A percentile compares a stretch with the other conserved stretches of the same genome.
These are phyloP conservation scores for Francoa sonchifolia DNA, from an alignment of 441 rosid species.

Conservation along the genomic window DNA sequence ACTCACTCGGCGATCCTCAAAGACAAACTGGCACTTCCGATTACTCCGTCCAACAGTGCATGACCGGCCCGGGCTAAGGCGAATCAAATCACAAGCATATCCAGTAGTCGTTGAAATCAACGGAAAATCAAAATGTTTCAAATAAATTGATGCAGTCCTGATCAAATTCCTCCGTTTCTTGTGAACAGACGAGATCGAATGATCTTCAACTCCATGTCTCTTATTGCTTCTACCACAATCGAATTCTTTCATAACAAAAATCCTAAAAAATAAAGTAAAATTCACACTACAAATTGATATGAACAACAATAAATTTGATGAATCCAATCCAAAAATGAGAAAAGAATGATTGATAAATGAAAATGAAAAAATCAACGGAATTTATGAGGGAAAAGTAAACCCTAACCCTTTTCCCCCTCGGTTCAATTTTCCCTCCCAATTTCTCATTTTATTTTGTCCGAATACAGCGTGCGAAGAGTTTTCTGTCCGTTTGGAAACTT, in stretches of 20 bases:
- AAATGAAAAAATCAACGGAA: not conserved
- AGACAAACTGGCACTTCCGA: conserved; percentile 31
- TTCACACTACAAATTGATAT: too few relatives aligned
- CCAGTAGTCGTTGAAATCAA: conserved; percentile 37
- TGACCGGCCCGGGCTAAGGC: conserved; percentile 38
- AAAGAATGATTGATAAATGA: not conserved
- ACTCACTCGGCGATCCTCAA: conserved; percentile 43
- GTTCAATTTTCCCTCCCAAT: too few relatives aligned
- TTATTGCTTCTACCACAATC: conserved; percentile 3
- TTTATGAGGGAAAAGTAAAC: not conserved
- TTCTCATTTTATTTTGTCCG: too few relatives aligned
- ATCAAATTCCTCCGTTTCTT: conserved; percentile 21
- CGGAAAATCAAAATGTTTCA: conserved; percentile 38
- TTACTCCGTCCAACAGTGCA: conserved; percentile 55
- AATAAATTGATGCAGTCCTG: conserved; percentile 29
- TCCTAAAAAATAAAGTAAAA: not conserved
- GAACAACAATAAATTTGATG: too few relatives aligned
- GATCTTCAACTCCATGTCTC: conserved; percentile 4
- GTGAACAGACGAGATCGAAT: conserved; percentile 4
- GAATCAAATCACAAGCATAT: conserved; percentile 26
- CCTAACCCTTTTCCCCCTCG: too few relatives aligned
- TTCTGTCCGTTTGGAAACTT: too few relatives aligned
- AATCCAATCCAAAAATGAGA: not conserved
- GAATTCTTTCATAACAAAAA: conserved; percentile 14
- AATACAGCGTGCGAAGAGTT: too few relatives aligned